These are phyloP conservation scores for Coemansia sp. DNA, from an alignment of 192 early-diverging fungal genomes.

Conservation along the genomic window DNA sequence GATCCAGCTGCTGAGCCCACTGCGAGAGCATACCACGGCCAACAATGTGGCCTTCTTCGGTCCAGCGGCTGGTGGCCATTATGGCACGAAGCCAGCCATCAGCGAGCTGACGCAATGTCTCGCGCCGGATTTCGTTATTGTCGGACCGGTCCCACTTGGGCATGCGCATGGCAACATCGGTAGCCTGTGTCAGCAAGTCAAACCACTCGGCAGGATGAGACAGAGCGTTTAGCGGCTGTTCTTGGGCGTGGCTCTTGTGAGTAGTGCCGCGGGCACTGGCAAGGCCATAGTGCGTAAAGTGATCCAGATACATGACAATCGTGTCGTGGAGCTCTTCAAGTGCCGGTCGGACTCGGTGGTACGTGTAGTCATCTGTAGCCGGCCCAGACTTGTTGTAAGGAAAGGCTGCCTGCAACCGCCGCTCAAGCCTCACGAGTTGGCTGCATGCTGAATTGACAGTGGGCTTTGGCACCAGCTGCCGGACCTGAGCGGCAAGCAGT, in stretches of 20 bases:
- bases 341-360: conserved; percentile 74
- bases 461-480: conserved; percentile 77
- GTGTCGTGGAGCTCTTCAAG: conserved; percentile 74
- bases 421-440: conserved; percentile 67
- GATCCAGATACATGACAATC: conserved; percentile 70
- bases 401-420: conserved; percentile 71
- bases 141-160: conserved; percentile 73
- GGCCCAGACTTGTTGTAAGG: conserved; percentile 85
- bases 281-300: conserved; percentile 76
- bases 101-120: conserved; percentile 69
- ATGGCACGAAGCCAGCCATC: conserved; percentile 77
- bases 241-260: not conserved
- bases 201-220: conserved; percentile 63
- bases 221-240: conserved; percentile 20
- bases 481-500: conserved; percentile 63
- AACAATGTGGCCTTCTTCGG: conserved; percentile 80
- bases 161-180: conserved; percentile 71
- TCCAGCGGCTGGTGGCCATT: conserved; percentile 64
- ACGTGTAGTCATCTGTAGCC: conserved; percentile 82
- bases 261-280: conserved; percentile 58
- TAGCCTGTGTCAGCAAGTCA: conserved; percentile 75
- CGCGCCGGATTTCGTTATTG: conserved; percentile 65
- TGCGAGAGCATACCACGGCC: conserved; percentile 73
- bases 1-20: conserved; percentile 65
- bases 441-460: conserved; percentile 72